Evolutionary conservation across 164 flowering plant genomes (phyloP).

Genomic region (Chimonanthus praecox): DNA sequence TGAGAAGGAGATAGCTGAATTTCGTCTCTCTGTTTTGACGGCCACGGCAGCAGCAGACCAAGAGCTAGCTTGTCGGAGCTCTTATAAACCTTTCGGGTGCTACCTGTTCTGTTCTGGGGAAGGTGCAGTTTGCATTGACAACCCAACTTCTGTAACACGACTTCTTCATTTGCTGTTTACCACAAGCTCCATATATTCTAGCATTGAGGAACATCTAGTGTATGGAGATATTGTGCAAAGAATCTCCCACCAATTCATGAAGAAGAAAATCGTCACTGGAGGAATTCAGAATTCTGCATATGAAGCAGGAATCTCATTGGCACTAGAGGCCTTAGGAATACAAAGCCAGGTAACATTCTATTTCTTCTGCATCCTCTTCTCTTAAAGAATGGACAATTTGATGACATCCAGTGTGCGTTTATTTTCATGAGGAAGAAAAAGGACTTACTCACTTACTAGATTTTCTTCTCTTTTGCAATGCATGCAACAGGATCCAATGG

Average conservation of each 20-base stretch:
- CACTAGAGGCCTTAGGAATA: slow-evolving; percentile 52
- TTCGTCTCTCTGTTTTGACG: slow-evolving; percentile 21
- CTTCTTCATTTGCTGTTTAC: slow-evolving; percentile 41
- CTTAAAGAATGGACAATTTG: background rate
- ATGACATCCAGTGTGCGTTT: background rate
- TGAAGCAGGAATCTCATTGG: slow-evolving; percentile 55
- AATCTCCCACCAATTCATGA: slow-evolving; percentile 35
- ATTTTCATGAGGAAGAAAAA: background rate
- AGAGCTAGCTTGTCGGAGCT: background rate
- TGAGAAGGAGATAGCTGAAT: slow-evolving; percentile 17
- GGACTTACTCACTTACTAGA: background rate
- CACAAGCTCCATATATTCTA: slow-evolving; percentile 18
- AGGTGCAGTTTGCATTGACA: slow-evolving; percentile 61
- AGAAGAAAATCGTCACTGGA: slow-evolving; percentile 21
- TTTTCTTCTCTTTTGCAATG: background rate
- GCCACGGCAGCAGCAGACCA: slow-evolving; percentile 10
- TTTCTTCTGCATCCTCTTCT: background rate
- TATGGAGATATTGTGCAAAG: slow-evolving; percentile 44
- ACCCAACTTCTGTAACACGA: slow-evolving; percentile 33
- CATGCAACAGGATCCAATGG: slow-evolving; percentile 26
- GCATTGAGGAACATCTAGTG: slow-evolving; percentile 54
- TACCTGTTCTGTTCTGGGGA: slow-evolving; percentile 50
- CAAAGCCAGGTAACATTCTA: background rate
- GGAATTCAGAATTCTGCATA: slow-evolving; percentile 37
- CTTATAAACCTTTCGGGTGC: slow-evolving; percentile 60